Evolutionary conservation across 495 filamentous ascomycete species (phyloP).

Genomic region (Xylaria curta): DNA sequence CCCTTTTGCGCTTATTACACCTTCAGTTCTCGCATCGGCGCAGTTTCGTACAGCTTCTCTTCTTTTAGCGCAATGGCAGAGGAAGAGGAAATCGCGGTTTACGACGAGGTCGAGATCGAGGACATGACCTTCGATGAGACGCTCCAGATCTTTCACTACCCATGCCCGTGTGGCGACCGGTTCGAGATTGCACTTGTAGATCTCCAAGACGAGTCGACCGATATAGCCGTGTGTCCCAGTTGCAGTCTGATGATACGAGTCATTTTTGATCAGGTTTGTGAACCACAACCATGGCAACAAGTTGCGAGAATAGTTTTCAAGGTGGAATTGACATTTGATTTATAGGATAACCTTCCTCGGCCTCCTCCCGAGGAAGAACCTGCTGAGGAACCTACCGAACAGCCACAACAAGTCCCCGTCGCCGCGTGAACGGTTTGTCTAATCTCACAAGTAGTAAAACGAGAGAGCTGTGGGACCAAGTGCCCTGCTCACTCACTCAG

Average conservation of each 20-base stretch:
- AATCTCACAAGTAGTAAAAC: constrained; percentile 1
- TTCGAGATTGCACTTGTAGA: constrained; percentile 92
- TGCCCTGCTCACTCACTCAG: neutral
- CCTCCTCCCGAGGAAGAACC: constrained; percentile 36
- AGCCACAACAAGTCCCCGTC: constrained; percentile 36
- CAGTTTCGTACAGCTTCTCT: neutral
- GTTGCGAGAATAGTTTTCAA: neutral
- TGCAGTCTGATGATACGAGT: constrained; percentile 96
- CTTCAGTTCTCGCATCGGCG: neutral
- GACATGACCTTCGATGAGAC: constrained; percentile 92
- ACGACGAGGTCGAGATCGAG: constrained; percentile 99
- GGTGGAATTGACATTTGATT: constrained; percentile 14
- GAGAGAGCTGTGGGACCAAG: neutral
- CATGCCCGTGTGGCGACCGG: constrained; percentile 95
- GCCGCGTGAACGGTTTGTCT: constrained; percentile 32
- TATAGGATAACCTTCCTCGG: constrained; percentile 46
- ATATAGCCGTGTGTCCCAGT: constrained; percentile 93
- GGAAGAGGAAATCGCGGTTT: constrained; percentile 71
- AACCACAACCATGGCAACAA: neutral
- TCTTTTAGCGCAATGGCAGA: constrained; percentile 63
- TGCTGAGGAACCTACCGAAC: constrained; percentile 28
- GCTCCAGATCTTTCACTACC: constrained; percentile 89
- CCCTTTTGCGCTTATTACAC: neutral
- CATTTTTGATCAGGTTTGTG: constrained; percentile 83
- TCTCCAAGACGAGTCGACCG: constrained; percentile 78